Percentiles rank a stretch among this genome's conserved stretches.
These are phyloP conservation scores for Pulicaria dysenterica DNA, from an alignment of 129 eudicot species.

Conservation along the genomic window DNA sequence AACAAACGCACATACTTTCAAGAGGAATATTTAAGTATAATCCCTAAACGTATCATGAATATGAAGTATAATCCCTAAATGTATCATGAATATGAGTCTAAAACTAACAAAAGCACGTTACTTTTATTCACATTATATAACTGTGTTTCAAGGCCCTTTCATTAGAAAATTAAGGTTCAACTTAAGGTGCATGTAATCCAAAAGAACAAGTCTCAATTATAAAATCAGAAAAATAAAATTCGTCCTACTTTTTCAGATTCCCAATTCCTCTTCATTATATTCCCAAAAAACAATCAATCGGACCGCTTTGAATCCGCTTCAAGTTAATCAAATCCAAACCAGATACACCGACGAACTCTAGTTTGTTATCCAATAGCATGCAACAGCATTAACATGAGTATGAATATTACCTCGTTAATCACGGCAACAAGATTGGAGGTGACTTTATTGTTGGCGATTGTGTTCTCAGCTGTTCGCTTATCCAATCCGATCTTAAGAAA, in stretches of 20 bases:
- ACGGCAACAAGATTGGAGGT: conserved; percentile 72
- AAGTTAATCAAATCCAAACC: background rate
- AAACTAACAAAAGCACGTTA: too few relatives aligned
- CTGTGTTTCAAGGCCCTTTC: background rate
- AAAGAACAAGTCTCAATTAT: too few relatives aligned
- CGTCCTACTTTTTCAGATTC: background rate
- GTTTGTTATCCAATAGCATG: conserved; percentile 21
- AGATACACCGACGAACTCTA: background rate
- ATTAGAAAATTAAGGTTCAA: background rate
- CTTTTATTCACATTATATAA: background rate
- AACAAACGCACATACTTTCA: too few relatives aligned
- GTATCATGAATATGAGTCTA: too few relatives aligned
- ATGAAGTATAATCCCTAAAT: too few relatives aligned
- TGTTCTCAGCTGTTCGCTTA: conserved; percentile 59
- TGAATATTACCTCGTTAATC: conserved; percentile 65
- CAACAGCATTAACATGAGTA: background rate
- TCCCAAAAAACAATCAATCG: background rate
- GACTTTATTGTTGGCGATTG: conserved; percentile 76
- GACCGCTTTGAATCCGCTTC: background rate
- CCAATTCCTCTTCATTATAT: background rate
- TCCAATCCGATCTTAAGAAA: conserved; percentile 76
- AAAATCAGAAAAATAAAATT: too few relatives aligned
- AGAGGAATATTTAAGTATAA: too few relatives aligned
- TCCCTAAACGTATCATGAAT: too few relatives aligned
- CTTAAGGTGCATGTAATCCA: background rate